Percentiles rank a stretch among this genome's conserved stretches.
phyloP scores from a whole-genome alignment of 2,329 filamentous ascomycete genomes.

The Sporothrix humicola region DNA sequence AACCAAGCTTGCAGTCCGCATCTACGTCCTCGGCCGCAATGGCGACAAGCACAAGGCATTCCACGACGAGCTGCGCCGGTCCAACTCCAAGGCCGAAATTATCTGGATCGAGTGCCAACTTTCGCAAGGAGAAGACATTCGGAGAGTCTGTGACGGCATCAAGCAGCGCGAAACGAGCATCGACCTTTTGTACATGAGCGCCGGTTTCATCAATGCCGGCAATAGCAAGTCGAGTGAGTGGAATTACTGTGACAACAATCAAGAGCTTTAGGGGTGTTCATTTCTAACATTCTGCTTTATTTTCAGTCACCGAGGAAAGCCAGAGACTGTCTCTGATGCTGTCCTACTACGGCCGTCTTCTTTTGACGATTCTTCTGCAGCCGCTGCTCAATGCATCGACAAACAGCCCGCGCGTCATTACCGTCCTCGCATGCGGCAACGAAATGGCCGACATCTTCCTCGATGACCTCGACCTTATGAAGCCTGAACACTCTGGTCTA shows the following conservation, averaged over 20 bases:
- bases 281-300: not conserved
- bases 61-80: conserved; percentile 19
- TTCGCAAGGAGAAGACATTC: conserved; percentile 1
- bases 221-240: conserved; percentile 4
- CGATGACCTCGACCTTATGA: conserved; percentile 27
- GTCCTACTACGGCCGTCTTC: conserved; percentile 24
- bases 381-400: conserved; percentile 23
- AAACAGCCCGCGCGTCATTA: conserved; percentile 26
- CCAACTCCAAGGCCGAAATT: conserved; percentile 13
- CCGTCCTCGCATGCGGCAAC: conserved; percentile 25
- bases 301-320: not conserved
- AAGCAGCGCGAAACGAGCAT: conserved; percentile 16
- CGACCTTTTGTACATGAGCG: conserved; percentile 28
- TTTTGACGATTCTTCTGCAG: not conserved
- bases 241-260: not conserved
- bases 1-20: conserved; percentile 16
- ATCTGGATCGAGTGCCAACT: conserved; percentile 28
- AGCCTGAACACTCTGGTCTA: conserved; percentile 11
- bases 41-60: conserved; percentile 24
- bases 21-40: conserved; percentile 28
- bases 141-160: conserved; percentile 4
- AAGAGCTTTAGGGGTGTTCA: no score
- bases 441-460: conserved; percentile 16
- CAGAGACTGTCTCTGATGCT: conserved; percentile 2
- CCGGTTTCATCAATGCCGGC: conserved; percentile 20